A percentile compares a stretch with the other conserved stretches of the same genome.
phyloP scores from a whole-genome alignment of 2,329 filamentous ascomycete species.

The Nigrospora oryzae region DNA sequence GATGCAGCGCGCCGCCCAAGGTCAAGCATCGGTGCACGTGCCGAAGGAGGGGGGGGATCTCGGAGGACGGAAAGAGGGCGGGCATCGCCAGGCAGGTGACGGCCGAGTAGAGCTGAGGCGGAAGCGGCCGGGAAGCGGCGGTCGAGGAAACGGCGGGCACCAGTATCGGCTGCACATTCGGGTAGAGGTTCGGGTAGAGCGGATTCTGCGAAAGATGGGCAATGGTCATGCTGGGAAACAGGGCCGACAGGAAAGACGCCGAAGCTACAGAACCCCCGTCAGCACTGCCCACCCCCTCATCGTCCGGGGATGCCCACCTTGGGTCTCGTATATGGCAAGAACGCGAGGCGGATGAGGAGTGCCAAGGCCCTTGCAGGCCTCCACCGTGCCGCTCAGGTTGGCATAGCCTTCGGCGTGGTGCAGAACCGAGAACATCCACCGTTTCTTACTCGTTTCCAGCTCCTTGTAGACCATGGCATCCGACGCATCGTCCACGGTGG shows the following conservation, averaged over 20 bases:
- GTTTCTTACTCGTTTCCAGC: constrained; percentile 45
- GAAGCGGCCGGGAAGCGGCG: constrained; percentile 24
- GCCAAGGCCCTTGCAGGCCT: constrained; percentile 6
- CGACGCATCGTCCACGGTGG: constrained; percentile 34
- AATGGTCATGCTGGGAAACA: constrained; percentile 29
- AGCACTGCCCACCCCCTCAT: not conserved
- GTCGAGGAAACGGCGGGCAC: constrained; percentile 20
- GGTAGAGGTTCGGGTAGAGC: constrained; percentile 29
- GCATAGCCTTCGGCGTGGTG: constrained; percentile 32
- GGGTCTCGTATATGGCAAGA: constrained; percentile 42
- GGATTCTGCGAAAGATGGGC: constrained; percentile 37
- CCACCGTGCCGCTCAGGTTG: constrained; percentile 7
- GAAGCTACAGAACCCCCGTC: constrained; percentile 26
- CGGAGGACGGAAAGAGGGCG: constrained; percentile 44
- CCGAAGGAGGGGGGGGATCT: constrained; percentile 46
- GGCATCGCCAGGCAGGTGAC: constrained; percentile 49
- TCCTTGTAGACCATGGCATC: constrained; percentile 41
- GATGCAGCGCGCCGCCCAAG: constrained; percentile 45
- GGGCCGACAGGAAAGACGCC: constrained; percentile 37
- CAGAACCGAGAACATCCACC: constrained; percentile 54
- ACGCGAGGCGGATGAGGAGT: constrained; percentile 22
- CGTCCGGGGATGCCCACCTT: constrained; percentile 25
- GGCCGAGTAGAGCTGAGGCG: constrained; percentile 34
- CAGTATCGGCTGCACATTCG: constrained; percentile 22
- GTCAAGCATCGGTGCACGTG: constrained; percentile 48